phyloP scores from a whole-genome alignment of 179 eudicot species.

The Beta corolliflora region DNA sequence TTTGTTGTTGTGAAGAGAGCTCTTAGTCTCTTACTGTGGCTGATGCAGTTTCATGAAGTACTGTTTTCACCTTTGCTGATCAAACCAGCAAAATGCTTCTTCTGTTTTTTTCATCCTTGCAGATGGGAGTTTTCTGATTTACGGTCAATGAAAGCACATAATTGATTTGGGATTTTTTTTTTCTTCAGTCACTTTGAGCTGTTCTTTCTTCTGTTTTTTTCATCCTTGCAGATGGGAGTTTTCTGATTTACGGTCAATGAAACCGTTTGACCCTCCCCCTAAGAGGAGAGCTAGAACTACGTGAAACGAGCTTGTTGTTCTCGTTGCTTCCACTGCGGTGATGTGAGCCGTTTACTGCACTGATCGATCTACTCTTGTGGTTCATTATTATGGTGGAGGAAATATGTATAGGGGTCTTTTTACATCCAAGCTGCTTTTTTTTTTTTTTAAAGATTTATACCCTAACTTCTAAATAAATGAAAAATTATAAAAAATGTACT shows the following conservation, averaged over 20 bases:
- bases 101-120: not conserved
- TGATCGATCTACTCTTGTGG: not conserved
- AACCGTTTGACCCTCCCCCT: not conserved
- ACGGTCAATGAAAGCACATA: not conserved
- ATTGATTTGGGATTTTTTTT: not conserved
- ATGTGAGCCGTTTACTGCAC: not conserved
- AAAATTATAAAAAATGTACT: not conserved
- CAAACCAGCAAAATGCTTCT: not conserved
- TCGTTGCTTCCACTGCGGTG: not conserved
- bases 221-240: not conserved
- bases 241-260: not conserved
- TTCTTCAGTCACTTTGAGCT: not conserved
- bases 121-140: not conserved
- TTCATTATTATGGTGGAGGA: not conserved
- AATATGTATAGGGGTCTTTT: not conserved
- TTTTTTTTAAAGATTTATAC: not conserved
- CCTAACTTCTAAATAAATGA: not conserved
- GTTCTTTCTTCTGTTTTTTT: not conserved
- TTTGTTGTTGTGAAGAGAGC: not conserved
- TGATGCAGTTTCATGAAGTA: not conserved
- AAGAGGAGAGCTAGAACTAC: not conserved
- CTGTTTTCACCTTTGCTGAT: not conserved
- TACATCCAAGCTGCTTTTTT: not conserved
- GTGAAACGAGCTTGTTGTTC: not conserved
- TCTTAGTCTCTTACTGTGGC: not conserved